Conservation (phyloP, 2,329 filamentous ascomycete species). For the Fusarium continuum region DNA sequence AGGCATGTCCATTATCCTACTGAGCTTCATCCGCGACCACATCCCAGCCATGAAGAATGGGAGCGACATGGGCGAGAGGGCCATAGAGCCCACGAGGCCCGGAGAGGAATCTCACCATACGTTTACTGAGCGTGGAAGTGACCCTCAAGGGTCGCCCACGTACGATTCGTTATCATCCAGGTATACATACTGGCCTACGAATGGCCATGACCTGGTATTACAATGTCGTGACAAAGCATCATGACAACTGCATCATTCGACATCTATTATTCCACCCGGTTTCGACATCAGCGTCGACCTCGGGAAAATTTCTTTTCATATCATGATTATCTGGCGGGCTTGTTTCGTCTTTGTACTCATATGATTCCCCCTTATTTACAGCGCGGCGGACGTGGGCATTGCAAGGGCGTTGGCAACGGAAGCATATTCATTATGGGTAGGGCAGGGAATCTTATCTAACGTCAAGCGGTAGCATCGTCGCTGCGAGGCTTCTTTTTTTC, state of each 20-base stretch:
- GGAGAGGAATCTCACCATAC: slow-evolving; percentile 44
- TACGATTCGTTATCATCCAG: slow-evolving; percentile 17
- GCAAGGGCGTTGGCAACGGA: slow-evolving; percentile 36
- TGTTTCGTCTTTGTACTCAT: slow-evolving; percentile 32
- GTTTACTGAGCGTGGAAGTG: slow-evolving; percentile 41
- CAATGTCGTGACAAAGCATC: slow-evolving; percentile 3
- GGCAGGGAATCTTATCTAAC: slow-evolving; percentile 6
- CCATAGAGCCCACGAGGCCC: slow-evolving; percentile 41
- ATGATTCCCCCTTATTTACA: slow-evolving; percentile 29
- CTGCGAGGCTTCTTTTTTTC: slow-evolving; percentile 15
- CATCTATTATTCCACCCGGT: not conserved
- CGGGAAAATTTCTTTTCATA: not conserved
- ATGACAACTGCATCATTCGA: not conserved
- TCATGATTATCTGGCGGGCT: slow-evolving; percentile 9
- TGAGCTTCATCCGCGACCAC: slow-evolving; percentile 32
- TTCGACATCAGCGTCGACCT: not conserved
- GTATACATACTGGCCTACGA: not conserved
- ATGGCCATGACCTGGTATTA: not conserved
- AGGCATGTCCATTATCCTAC: slow-evolving; percentile 25
- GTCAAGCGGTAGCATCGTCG: slow-evolving; percentile 4
- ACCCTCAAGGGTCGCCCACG: slow-evolving; percentile 18
- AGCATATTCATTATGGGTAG: slow-evolving; percentile 16
- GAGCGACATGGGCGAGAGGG: slow-evolving; percentile 50
- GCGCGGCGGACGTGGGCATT: slow-evolving; percentile 30
- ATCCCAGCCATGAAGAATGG: slow-evolving; percentile 43